Evolutionary conservation across 129 eudicot genomes (phyloP).

Genomic region (Chrysanthemum makinoi): DNA sequence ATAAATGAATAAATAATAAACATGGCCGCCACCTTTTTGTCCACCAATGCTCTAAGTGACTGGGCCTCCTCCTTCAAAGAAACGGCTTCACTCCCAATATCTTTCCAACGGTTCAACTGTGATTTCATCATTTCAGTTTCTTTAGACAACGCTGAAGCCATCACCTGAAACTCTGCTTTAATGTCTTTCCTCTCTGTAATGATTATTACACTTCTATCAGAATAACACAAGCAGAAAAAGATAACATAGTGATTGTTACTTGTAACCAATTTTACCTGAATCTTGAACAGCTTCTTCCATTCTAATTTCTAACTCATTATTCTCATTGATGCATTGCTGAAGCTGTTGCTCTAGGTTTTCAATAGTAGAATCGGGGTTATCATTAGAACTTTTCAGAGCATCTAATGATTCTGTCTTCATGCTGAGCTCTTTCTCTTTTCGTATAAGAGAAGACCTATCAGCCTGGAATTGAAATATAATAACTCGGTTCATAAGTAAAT

Average conservation of each 20-base stretch:
- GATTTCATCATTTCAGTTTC: too few relatives aligned
- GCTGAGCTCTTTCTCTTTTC: slow-evolving; percentile 83
- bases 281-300: slow-evolving; percentile 97
- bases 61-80: too few relatives aligned
- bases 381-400: slow-evolving; percentile 42
- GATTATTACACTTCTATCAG: too few relatives aligned
- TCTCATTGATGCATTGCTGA: slow-evolving; percentile 50
- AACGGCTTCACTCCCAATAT: too few relatives aligned
- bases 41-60: too few relatives aligned
- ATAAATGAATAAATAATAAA: too few relatives aligned
- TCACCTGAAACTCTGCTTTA: too few relatives aligned
- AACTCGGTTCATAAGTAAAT: not conserved
- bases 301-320: slow-evolving; percentile 76
- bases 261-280: slow-evolving; percentile 55
- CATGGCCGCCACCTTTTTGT: too few relatives aligned
- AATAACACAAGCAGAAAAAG: too few relatives aligned
- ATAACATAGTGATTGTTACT: slow-evolving; percentile 32
- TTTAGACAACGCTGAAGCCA: too few relatives aligned
- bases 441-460: slow-evolving; percentile 66
- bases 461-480: slow-evolving; percentile 46
- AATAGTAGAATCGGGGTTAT: slow-evolving; percentile 52
- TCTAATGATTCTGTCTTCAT: slow-evolving; percentile 57
- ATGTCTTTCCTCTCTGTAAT: too few relatives aligned
- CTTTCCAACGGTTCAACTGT: too few relatives aligned
- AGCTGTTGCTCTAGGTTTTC: slow-evolving; percentile 67